A percentile compares a stretch with the other conserved stretches of the same genome.
Conservation (phyloP, 495 filamentous ascomycete species). For the Penicillium daleae region DNA sequence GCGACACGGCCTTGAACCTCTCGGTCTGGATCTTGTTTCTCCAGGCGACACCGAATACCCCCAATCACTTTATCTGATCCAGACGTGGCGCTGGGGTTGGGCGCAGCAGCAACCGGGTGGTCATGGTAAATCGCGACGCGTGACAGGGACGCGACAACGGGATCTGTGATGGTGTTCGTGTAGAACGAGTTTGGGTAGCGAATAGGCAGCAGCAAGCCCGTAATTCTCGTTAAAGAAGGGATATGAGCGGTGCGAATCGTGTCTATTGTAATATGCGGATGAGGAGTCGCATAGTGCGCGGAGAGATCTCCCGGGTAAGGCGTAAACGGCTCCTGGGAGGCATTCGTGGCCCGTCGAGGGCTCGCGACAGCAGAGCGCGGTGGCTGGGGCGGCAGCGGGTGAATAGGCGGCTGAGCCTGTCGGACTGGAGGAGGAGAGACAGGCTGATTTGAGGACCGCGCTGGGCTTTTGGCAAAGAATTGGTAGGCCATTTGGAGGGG, state of each 20-base stretch:
- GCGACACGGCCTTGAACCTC: constrained; percentile 26
- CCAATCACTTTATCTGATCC: constrained; percentile 69
- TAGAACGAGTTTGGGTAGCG: constrained; percentile 89
- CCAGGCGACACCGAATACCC: constrained; percentile 81
- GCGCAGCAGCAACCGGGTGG: constrained; percentile 42
- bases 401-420: constrained; percentile 36
- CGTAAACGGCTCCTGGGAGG: constrained; percentile 30
- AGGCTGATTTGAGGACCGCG: constrained; percentile 33
- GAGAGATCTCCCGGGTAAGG: constrained; percentile 40
- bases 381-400: constrained; percentile 34
- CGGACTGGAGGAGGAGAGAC: constrained; percentile 27
- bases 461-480: constrained; percentile 45
- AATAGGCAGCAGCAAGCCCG: constrained; percentile 81
- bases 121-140: constrained; percentile 75
- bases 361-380: constrained; percentile 30
- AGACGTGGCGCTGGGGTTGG: constrained; percentile 28
- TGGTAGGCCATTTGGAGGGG: constrained; percentile 43
- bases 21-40: constrained; percentile 46
- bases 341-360: constrained; percentile 27
- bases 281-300: constrained; percentile 37
- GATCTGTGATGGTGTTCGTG: constrained; percentile 69
- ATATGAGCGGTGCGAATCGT: constrained; percentile 64
- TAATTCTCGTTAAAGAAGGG: constrained; percentile 77
- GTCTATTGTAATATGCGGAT: constrained; percentile 57
- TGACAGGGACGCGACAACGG: constrained; percentile 69